Percentiles rank a stretch among this genome's conserved stretches.
Evolutionary conservation across 441 rosid species (phyloP).

Genomic region (Rhodomyrtus psidioides): DNA sequence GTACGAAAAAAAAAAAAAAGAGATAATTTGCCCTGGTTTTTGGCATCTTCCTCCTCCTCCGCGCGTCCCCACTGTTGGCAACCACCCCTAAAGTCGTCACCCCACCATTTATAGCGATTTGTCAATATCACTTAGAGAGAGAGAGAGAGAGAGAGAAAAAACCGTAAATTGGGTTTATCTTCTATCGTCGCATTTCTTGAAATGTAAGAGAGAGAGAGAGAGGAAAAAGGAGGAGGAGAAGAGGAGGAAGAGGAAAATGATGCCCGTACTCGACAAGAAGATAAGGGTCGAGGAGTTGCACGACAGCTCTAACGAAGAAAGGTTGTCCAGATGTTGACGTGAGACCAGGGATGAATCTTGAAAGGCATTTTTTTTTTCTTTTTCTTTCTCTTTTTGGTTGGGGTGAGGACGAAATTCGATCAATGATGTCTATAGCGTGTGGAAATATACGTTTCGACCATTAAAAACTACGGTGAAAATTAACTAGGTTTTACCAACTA

Average conservation of each 20-base stretch:
- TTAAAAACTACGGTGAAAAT: background rate
- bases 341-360: background rate
- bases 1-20: no score
- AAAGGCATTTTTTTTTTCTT: no score
- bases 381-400: no score
- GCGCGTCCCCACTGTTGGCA: background rate
- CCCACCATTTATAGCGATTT: background rate
- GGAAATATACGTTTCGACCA: background rate
- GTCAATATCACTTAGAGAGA: background rate
- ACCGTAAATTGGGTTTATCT: background rate
- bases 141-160: background rate
- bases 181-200: background rate
- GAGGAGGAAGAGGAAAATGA: background rate
- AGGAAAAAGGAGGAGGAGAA: background rate
- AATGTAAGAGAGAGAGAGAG: background rate
- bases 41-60: background rate
- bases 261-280: background rate
- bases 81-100: background rate
- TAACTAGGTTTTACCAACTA: background rate
- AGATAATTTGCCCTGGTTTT: background rate
- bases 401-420: background rate
- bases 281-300: background rate
- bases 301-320: background rate
- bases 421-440: background rate
- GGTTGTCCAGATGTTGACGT: background rate